Base-by-base conservation (phyloP, 1,284 basidiomycete genomes). In the Coniferiporia weirii region DNA sequence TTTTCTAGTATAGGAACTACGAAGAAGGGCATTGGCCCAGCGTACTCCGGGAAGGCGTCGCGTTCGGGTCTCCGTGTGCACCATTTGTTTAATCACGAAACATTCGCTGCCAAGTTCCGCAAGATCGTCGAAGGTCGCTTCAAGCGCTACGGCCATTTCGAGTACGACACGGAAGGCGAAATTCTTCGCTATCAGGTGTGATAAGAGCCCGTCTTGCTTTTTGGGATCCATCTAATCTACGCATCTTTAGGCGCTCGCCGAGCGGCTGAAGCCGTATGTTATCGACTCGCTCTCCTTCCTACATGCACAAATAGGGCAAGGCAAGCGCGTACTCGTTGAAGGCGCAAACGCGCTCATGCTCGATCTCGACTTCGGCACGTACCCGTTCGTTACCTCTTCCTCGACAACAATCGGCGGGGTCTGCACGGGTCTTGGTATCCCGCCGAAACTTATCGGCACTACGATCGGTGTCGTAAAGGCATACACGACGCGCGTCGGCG, bases 281-380 rank as follows among this genome's bases (percentile, higher is more conserved):
- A 78, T 93, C 63, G 93, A 98, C 75, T 90, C 91, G 64, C 83
- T 95, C 13, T 79, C 83, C 9, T 97, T 90, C 76, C 77, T 98
- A 59, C 93, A 98, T 76, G 74, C 85, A 61, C 89, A 94, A 22
- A 75, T 99, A 51, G 73, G 79, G 1, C 72, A 79, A 34, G 85
- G 86, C 62, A 96, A 96, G 76, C 83, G 79, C 49, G 77, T 99
- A 51, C 84, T 99, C 34, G 93, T 98, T 59, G 96, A 99, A 73
- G 96, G 96, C 50, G 96, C 97, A 56, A 99, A 99, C 70, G 96
- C 96, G 1, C 79, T 98, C 64, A 98, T 99, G 95, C 87, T 99
- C 64, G 97, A 99, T 70, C 79, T 99, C 66, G 96, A 99, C 76
- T 96, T 93, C 71, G 96, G 96, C 48, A 99, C 96, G 3, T 98